A percentile compares a stretch with the other conserved stretches of the same genome.
Evolutionary conservation across 768 basidiomycete genomes (phyloP).

Genomic region (Tephrocybe rancida): DNA sequence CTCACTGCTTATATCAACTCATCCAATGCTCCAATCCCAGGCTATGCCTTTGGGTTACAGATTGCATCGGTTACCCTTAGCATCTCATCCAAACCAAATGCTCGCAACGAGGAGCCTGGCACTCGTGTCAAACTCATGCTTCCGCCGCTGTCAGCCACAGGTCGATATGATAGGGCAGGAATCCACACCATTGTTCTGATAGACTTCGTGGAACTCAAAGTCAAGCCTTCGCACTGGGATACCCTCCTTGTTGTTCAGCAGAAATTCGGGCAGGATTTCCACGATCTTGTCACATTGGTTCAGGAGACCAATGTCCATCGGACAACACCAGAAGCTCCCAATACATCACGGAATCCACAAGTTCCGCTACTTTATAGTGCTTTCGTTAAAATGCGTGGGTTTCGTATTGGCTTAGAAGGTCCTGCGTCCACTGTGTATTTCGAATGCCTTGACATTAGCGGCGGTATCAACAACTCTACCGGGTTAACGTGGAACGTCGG

Average conservation of each 20-base stretch:
- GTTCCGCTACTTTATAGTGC: constrained; percentile 42
- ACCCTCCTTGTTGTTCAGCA: constrained; percentile 82
- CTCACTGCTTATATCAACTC: constrained; percentile 50
- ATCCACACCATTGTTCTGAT: constrained; percentile 62
- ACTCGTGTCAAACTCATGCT: constrained; percentile 64
- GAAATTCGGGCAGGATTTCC: constrained; percentile 89
- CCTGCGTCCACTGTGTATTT: constrained; percentile 71
- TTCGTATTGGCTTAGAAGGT: constrained; percentile 79
- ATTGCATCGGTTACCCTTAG: constrained; percentile 61
- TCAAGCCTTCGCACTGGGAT: constrained; percentile 86
- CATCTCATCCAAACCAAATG: constrained; percentile 52
- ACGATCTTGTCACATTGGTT: constrained; percentile 71
- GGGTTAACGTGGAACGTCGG: constrained; percentile 66
- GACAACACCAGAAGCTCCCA: constrained; percentile 20
- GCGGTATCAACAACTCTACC: constrained; percentile 51
- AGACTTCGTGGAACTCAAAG: constrained; percentile 69
- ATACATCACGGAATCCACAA: constrained; percentile 11
- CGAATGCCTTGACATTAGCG: constrained; percentile 75
- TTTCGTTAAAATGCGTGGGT: constrained; percentile 73
- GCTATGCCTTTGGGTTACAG: constrained; percentile 64
- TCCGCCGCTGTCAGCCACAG: constrained; percentile 67
- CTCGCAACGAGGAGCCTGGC: constrained; percentile 34
- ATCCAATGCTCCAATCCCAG: constrained; percentile 29
- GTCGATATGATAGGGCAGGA: constrained; percentile 48
- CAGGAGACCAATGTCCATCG: constrained; percentile 52